Percentiles rank a stretch among this genome's conserved stretches.
Conservation (phyloP, 1,284 basidiomycete species). For the Retiboletus fuscus region DNA sequence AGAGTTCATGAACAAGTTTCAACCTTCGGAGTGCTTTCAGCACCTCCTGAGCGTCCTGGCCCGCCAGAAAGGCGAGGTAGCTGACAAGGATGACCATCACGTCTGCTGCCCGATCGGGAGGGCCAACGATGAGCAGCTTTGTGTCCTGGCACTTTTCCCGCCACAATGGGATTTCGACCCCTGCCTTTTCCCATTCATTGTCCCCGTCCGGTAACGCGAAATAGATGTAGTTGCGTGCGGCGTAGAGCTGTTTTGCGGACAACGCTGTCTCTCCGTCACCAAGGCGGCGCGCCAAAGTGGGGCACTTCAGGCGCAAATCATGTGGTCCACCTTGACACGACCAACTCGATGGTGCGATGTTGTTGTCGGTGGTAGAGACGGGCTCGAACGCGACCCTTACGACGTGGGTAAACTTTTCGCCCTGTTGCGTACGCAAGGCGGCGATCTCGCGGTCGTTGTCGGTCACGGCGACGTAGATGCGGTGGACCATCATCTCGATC, state of each 20-base stretch:
- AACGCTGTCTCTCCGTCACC: background rate
- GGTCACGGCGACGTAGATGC: no score
- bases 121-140: background rate
- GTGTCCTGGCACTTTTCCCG: background rate
- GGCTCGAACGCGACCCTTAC: background rate
- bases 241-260: background rate
- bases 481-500: no score
- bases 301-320: background rate
- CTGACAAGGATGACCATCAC: background rate
- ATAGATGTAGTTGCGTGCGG: background rate
- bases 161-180: background rate
- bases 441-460: background rate
- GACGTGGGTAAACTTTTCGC: background rate
- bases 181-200: background rate
- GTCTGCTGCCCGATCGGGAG: background rate
- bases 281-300: background rate
- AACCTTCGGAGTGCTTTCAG: background rate
- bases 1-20: background rate
- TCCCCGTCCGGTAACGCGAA: background rate
- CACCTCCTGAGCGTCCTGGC: background rate
- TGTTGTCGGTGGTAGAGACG: background rate
- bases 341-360: background rate
- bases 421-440: background rate
- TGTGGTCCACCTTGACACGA: background rate
- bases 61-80: constrained; percentile 1